Percentiles rank a stretch among this genome's conserved stretches.
These are phyloP conservation scores for Cladosporium sp. DNA, from an alignment of 2,329 filamentous ascomycete genomes.

Conservation along the genomic window DNA sequence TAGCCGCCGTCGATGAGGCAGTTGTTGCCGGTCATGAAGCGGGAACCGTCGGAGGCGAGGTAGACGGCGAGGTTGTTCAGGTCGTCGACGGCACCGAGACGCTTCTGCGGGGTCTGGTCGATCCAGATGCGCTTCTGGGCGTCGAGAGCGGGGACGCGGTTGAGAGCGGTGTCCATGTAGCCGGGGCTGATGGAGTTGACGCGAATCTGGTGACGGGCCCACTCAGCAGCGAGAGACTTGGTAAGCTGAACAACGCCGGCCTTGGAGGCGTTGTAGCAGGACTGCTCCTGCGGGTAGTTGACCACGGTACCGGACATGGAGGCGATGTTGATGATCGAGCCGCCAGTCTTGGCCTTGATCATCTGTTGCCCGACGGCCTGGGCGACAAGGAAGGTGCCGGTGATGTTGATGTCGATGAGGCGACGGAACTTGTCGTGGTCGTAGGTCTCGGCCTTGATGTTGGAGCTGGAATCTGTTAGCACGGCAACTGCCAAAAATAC, in stretches of 20 bases:
- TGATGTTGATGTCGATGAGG: conserved; percentile 80
- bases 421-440: conserved; percentile 74
- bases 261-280: conserved; percentile 82
- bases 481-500: not conserved
- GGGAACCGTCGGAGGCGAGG: conserved; percentile 70
- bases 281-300: conserved; percentile 70
- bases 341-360: conserved; percentile 71
- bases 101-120: conserved; percentile 70
- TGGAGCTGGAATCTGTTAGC: conserved; percentile 56
- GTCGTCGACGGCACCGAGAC: conserved; percentile 72
- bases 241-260: conserved; percentile 76
- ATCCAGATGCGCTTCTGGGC: conserved; percentile 83
- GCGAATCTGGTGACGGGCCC: conserved; percentile 77
- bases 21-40: conserved; percentile 78
- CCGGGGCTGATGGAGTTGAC: conserved; percentile 84
- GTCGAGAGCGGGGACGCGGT: conserved; percentile 75
- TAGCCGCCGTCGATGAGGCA: conserved; percentile 72
- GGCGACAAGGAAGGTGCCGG: conserved; percentile 74
- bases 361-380: conserved; percentile 60
- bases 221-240: conserved; percentile 80
- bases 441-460: conserved; percentile 80
- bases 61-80: conserved; percentile 77
- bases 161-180: conserved; percentile 84
- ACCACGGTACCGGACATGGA: conserved; percentile 58
- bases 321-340: conserved; percentile 73